Evolutionary conservation across 2,329 filamentous ascomycete species (phyloP).

Genomic region (Aspergillus felis): DNA sequence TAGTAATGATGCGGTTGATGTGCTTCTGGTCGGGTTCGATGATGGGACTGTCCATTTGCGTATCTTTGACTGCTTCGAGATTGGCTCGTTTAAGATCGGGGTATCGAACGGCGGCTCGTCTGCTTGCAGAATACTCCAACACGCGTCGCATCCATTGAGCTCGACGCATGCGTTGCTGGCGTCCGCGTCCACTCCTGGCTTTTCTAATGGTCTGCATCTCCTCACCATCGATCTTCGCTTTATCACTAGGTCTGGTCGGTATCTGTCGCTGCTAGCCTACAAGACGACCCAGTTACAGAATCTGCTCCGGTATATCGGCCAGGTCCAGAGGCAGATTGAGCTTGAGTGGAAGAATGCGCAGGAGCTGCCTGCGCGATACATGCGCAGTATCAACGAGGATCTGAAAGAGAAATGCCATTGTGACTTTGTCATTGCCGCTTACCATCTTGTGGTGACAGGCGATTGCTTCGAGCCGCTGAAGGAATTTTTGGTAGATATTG

Average conservation of each 20-base stretch:
- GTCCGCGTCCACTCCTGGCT: constrained; percentile 34
- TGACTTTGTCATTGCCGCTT: constrained; percentile 69
- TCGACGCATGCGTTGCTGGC: constrained; percentile 74
- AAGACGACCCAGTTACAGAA: constrained; percentile 87
- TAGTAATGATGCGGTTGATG: constrained; percentile 70
- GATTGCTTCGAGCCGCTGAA: constrained; percentile 70
- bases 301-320: constrained; percentile 76
- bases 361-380: constrained; percentile 73
- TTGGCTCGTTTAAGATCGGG: constrained; percentile 55
- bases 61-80: constrained; percentile 80
- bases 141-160: constrained; percentile 68
- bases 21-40: constrained; percentile 70
- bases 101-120: constrained; percentile 35
- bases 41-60: constrained; percentile 71
- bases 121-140: constrained; percentile 47
- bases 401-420: constrained; percentile 63
- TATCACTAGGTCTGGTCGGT: constrained; percentile 67
- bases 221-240: constrained; percentile 81
- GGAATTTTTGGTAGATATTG: constrained; percentile 83
- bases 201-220: constrained; percentile 47
- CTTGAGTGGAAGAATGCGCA: constrained; percentile 79
- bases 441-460: constrained; percentile 80
- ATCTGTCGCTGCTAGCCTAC: constrained; percentile 77
- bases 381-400: constrained; percentile 72
- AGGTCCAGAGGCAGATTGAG: constrained; percentile 73